Percentiles rank a stretch among this genome's conserved stretches.
phyloP scores from a whole-genome alignment of 192 early-diverging fungal genomes.

The Spizellomyces sp. region DNA sequence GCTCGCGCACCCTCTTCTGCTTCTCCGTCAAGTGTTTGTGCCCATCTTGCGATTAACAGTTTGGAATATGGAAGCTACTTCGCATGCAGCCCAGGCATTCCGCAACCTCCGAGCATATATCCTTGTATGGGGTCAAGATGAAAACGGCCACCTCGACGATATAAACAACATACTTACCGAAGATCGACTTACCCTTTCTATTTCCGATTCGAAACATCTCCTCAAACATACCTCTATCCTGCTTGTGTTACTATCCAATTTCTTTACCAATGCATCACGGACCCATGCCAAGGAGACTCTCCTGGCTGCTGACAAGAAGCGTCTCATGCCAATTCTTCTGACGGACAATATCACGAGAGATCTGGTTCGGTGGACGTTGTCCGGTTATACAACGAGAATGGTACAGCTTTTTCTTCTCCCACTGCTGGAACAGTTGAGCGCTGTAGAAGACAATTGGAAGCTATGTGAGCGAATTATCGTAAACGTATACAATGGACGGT shows the following conservation, averaged over 20 bases:
- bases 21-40: conserved; percentile 1
- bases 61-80: neutral
- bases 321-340: neutral
- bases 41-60: neutral
- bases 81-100: neutral
- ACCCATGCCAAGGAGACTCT: neutral
- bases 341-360: neutral
- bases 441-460: conserved; percentile 12
- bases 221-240: neutral
- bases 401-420: conserved; percentile 4
- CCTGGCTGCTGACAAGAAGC: neutral
- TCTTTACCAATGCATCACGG: neutral
- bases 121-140: no score
- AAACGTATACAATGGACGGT: neutral
- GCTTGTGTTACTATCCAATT: neutral
- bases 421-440: conserved; percentile 4
- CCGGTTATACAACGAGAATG: neutral
- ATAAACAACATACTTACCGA: no score
- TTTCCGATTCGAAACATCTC: no score
- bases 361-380: neutral
- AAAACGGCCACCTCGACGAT: no score
- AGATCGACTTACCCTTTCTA: no score
- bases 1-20: conserved; percentile 7
- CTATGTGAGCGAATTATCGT: conserved; percentile 3
- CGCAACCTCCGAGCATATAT: no score